These are phyloP conservation scores for Tuber aestivum DNA, from an alignment of 495 filamentous ascomycete genomes.

Conservation along the genomic window DNA sequence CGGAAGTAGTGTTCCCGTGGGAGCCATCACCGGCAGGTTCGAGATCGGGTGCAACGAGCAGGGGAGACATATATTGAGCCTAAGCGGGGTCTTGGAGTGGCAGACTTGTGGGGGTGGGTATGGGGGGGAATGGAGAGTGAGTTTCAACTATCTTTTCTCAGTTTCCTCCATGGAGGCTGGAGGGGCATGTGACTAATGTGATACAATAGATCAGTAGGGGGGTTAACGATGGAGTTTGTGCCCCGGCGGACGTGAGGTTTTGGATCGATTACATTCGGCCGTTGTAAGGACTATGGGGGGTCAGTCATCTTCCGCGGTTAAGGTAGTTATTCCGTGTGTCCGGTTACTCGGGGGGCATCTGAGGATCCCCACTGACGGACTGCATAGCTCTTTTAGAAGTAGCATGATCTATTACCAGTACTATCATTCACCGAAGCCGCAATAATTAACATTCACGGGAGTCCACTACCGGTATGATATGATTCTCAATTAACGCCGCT, in stretches of 20 bases:
- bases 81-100: not conserved
- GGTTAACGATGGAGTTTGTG: not conserved
- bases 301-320: too few species aligned
- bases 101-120: not conserved
- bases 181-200: not conserved
- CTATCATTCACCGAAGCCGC: not conserved
- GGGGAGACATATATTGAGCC: slow-evolving; percentile 1
- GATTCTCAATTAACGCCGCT: not conserved
- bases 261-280: not conserved
- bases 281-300: not conserved
- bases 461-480: too few species aligned
- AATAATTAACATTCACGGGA: not conserved
- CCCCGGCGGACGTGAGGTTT: not conserved
- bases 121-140: not conserved
- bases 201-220: not conserved
- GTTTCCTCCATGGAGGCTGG: not conserved
- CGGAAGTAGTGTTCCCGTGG: not conserved
- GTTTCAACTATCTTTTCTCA: not conserved
- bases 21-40: not conserved
- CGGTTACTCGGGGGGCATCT: not conserved
- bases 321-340: not conserved
- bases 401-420: not conserved
- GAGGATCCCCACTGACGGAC: not conserved
- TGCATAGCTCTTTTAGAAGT: not conserved
- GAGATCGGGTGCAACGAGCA: not conserved